Evolutionary conservation across 345 rosid species (phyloP), one percentile per base, ranked within the genome.

Genomic region (Gossypium bickii): DNA sequence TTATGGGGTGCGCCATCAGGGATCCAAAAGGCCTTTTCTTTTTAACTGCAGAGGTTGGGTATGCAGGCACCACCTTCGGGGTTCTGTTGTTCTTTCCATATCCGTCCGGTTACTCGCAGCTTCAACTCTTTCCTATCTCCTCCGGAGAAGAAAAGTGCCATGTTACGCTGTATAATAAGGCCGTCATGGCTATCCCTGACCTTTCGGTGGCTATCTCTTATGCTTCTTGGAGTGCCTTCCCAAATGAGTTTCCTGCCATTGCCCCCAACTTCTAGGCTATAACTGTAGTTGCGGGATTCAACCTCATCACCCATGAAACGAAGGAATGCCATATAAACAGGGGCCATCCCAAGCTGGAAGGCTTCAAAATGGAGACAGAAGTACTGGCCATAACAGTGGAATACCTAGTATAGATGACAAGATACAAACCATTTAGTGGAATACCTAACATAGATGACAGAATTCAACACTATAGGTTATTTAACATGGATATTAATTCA

Each of bases 341-440:
- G 97, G 69, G 94, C 98, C 94, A 92, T 86, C 10, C 96, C 94
- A 9, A 94, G 92, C 89, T 94, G 98, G 83, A 94, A 94, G 43
- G 97, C 98, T 81, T 91, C 97, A 77, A 94, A 92, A 77, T 94
- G 98, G n/a, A 92, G 92, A 78, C 98, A 92, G 82, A 92, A 94
- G 84, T 92, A 88, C 84, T 91, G 97, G 57, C 97, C 98, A 70
- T 90, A 92, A 83, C 97, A 92, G 76, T 94, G 89, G 80, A 92
- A 92, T 29, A 92, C 98, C 97, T 88, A 78, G 61, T 60, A 75
- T 56, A 74, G 51, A 76, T 73, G 43, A 77, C 74, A 76, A 55
- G 53, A 76, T 3, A 25, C 6, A 20, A 59, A 25, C 7, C 12
- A 16, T 60, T 72, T 52, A 71, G 68, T 27, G 41, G 41, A 34